These are phyloP conservation scores for Talaromyces sp. DNA, from an alignment of 2,329 filamentous ascomycete species.

Conservation along the genomic window DNA sequence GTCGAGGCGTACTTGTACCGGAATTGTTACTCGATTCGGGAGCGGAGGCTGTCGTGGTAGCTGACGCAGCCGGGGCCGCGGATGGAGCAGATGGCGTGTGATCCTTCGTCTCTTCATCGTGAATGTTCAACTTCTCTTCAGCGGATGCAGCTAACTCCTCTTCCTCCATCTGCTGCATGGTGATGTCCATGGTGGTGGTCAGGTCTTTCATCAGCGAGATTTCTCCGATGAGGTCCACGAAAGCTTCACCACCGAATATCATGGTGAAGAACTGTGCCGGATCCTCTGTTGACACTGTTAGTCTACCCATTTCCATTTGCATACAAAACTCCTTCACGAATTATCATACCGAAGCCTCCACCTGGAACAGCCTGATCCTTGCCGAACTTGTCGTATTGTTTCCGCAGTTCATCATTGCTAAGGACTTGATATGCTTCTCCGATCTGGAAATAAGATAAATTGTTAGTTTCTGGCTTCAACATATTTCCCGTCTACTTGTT, in stretches of 20 bases:
- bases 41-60: constrained; percentile 19
- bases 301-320: neutral
- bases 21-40: constrained; percentile 38
- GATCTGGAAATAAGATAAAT: constrained; percentile 44
- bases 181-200: constrained; percentile 97
- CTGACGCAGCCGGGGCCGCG: neutral
- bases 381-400: constrained; percentile 93
- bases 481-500: neutral
- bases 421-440: constrained; percentile 72
- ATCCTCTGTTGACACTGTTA: constrained; percentile 54
- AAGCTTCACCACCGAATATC: constrained; percentile 96
- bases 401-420: constrained; percentile 78
- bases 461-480: neutral
- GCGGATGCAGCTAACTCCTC: constrained; percentile 55
- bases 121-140: constrained; percentile 44
- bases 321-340: constrained; percentile 5
- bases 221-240: constrained; percentile 94
- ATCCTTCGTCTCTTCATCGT: constrained; percentile 40
- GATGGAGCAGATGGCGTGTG: constrained; percentile 11
- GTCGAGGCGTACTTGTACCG: constrained; percentile 46
- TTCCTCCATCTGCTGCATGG: constrained; percentile 73
- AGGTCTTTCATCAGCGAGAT: constrained; percentile 98
- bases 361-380: constrained; percentile 90
- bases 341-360: constrained; percentile 69
- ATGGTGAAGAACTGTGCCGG: constrained; percentile 96